Conservation (phyloP, 2,329 filamentous ascomycete genomes). For the Lizonia empirigonia region DNA sequence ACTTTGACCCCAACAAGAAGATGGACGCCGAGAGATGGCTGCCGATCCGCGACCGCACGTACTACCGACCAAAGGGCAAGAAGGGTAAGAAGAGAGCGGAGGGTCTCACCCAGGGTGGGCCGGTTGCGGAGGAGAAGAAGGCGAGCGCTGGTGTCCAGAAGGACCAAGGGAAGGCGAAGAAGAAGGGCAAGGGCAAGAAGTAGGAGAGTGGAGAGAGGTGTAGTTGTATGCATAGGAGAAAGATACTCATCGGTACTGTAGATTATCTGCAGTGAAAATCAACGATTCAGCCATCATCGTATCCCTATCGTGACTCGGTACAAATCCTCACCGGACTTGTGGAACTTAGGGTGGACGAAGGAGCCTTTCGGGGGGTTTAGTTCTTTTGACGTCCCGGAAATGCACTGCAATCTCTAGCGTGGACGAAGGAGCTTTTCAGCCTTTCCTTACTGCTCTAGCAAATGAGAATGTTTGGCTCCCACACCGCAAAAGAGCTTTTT, state of each 20-base stretch:
- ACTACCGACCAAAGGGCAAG: constrained; percentile 87
- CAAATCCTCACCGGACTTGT: not conserved
- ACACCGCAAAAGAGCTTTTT: no score
- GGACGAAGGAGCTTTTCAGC: no score
- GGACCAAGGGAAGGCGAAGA: constrained; percentile 44
- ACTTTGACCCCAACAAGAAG: constrained; percentile 76
- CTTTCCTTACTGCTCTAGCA: no score
- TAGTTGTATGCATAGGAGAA: not conserved
- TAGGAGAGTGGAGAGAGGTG: constrained; percentile 20
- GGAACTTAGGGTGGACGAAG: no score
- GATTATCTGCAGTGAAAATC: not conserved
- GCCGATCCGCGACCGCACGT: constrained; percentile 84
- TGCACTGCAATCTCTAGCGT: no score
- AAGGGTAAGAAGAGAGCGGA: constrained; percentile 80
- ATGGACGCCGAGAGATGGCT: constrained; percentile 93
- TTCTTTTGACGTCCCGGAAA: no score
- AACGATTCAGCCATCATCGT: not conserved
- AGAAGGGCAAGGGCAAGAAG: constrained; percentile 46
- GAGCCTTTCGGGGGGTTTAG: no score
- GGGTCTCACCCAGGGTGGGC: constrained; percentile 81
- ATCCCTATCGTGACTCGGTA: no score
- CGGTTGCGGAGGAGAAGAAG: constrained; percentile 66
- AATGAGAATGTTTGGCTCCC: no score
- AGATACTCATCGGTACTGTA: no score
- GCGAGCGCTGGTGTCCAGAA: constrained; percentile 35